These are phyloP conservation scores for Paraurostyla sp. DNA, from an alignment of 73 alveolate genomes.

Conservation along the genomic window DNA sequence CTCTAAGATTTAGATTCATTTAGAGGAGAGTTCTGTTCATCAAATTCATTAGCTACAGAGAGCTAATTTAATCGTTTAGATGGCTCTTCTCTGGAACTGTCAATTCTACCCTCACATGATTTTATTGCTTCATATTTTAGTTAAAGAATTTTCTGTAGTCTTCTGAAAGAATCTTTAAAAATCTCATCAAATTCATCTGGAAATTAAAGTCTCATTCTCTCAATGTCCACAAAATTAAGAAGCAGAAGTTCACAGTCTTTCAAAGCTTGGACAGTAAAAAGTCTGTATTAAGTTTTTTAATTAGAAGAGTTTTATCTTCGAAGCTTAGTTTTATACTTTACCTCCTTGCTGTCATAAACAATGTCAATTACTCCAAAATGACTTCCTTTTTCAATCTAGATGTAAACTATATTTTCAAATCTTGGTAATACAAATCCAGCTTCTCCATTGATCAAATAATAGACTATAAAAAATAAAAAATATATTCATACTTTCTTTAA, in stretches of 20 bases:
- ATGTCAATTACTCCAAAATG: constrained; percentile 60
- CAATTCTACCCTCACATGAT: background rate
- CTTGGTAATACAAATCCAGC: constrained; percentile 65
- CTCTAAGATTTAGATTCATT: background rate
- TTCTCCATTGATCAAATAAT: constrained; percentile 44
- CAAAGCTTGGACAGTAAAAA: constrained; percentile 58
- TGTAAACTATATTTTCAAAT: constrained; percentile 38
- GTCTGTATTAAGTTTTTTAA: background rate
- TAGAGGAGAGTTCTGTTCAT: background rate
- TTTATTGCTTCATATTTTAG: constrained; percentile 54
- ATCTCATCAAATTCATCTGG: constrained; percentile 40
- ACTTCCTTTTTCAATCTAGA: constrained; percentile 50
- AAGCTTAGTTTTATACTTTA: background rate
- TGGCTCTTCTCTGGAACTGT: background rate
- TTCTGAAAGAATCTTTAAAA: constrained; percentile 12
- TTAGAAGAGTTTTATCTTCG: background rate
- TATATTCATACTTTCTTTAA: constrained; percentile 57
- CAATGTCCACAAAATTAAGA: constrained; percentile 21
- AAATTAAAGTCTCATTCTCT: constrained; percentile 30
- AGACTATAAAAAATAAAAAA: background rate
- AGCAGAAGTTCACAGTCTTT: constrained; percentile 27
- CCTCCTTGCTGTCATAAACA: background rate
- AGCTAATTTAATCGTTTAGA: too few relatives aligned
- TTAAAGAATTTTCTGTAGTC: constrained; percentile 20
- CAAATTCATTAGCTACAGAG: background rate